Base-by-base conservation (phyloP, 1,139 yeast species). In the Kurtzmaniella natalensis region DNA sequence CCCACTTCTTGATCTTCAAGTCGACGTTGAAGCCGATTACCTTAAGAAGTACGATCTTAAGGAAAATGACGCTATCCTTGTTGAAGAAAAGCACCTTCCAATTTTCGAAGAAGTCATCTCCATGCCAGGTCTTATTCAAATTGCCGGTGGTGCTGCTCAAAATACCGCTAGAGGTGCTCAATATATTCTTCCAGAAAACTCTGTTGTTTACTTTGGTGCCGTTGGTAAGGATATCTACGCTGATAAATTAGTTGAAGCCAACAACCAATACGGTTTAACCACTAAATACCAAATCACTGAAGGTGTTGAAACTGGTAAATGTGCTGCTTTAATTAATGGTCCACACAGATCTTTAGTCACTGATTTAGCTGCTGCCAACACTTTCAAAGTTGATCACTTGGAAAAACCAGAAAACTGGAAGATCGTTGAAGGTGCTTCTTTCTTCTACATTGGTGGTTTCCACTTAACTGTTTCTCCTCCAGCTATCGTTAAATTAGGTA, bases 111-210 rank as follows among this genome's bases (percentile, higher is more conserved):
- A 89, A 63, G 74, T 84, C 47, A 66, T 86, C 44, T 61, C 70
- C 34, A 67, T 69, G 57, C 69, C 75, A 28, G 77, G 72, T 42
- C 80, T 85, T 47, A 76, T 78, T 54, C 66, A 80, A 44, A 78
- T 92, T 49, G 98, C 99, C 42, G 99, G 99, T 49, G 99, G 99
- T 59, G 98, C 99, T 50, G 98, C 97, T 41, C 99, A 92, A 70
- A 92, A 92, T 70, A 81, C 98, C 44, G 96, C 98, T 40, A 81
- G 99, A 69, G 99, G 96, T 55, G 97, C 97, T 35, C 96, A 92
- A 57, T 89, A 87, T 67, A 66, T 87, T 44, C 72, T 94, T 38
- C 96, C 97, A 40, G 64, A 71, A 32, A 63, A 79, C 51, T 80
- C 94, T 21, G 98, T 92, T 34, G 84, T 82, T 36, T 92, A 94